Base-by-base conservation (phyloP, 2,329 filamentous ascomycete species). In the Pestalotiopsis sp. region DNA sequence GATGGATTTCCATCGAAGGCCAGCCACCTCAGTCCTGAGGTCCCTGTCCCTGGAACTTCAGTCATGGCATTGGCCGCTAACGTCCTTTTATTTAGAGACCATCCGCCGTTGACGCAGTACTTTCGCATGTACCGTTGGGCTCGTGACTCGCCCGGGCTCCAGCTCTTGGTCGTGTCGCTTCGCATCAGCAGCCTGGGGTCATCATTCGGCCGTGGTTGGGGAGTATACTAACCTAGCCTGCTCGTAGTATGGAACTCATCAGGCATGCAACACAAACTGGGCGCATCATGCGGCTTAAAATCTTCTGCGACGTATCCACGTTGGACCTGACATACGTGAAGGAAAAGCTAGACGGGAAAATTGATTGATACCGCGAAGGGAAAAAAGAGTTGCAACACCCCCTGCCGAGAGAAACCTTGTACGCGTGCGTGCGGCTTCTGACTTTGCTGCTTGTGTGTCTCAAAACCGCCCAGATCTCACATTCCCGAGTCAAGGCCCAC, bases 401-500 rank as follows among this genome's bases (percentile, higher is more conserved):
- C 20, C 17, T 52, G 45, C 45, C 14, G 14, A 52, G 17, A 52
- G n/a, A 52, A 52, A 52, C n/a, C 20, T 20, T 52, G 45, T 52
- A n/a, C 20, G 20, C 20, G 17, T 52, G 45, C n/a, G 20, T 52
- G 45, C 45, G 45, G 45, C 45, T 52, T 52, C 20, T 52, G 45
- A 52, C 45, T 52, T 52, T 52, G 45, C 20, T 17, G 17, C 45
- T 23, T 52, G 45, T 52, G 45, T 52, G n/a, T 52, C 17, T 52
- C 14, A n/a, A 17, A 52, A 52, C 17, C 17, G 11, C 17, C 45
- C n/a, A 52, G 57, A 36, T 62, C 31, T 62, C 59, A 62, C 27
- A 62, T 62, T 62, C 59, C 59, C 31, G 59, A 62, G 31, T 62
- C 45, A 52, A 52, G 45, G 45, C 45, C 59, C 59, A 39, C 57